A percentile compares a stretch with the other conserved stretches of the same genome.
Conservation (phyloP, 106 monocot species). For the Platanthera zijinensis region DNA sequence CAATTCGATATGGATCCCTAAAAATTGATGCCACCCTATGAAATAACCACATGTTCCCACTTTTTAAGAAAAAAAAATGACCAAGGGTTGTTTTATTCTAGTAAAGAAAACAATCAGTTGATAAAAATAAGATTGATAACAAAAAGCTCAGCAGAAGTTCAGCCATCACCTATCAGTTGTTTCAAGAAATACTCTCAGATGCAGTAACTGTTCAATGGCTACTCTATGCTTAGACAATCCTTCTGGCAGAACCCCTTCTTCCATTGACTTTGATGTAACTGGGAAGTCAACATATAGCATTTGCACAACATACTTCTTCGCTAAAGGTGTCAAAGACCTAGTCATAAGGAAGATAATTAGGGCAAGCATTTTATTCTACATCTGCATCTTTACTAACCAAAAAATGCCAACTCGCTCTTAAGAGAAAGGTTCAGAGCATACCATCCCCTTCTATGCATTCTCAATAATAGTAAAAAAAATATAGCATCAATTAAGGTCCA, state of each 20-base stretch:
- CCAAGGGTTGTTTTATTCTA: not conserved
- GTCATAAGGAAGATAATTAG: not conserved
- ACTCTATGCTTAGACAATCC: slow-evolving; percentile 88
- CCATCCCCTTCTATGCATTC: not conserved
- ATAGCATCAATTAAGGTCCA: not conserved
- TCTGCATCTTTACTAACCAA: not conserved
- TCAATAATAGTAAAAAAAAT: not conserved
- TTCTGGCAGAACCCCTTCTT: slow-evolving; percentile 86
- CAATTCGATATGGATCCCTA: not conserved
- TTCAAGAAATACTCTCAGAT: slow-evolving; percentile 82
- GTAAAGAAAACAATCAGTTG: not conserved
- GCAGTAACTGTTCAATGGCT: slow-evolving; percentile 71
- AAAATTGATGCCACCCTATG: not conserved
- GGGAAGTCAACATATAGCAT: slow-evolving; percentile 69
- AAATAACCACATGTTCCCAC: not conserved
- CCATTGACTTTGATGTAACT: slow-evolving; percentile 62
- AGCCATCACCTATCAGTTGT: slow-evolving; percentile 51
- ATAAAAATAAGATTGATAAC: not conserved
- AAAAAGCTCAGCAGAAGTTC: not conserved
- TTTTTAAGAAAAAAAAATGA: not conserved
- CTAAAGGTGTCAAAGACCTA: slow-evolving; percentile 86
- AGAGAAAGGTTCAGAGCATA: not conserved
- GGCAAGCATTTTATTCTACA: not conserved
- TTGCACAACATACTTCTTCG: slow-evolving; percentile 91
- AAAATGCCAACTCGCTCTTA: not conserved